Percentiles rank a stretch among this genome's conserved stretches.
phyloP scores from a whole-genome alignment of 768 basidiomycete species.

The Podaxis sp. region DNA sequence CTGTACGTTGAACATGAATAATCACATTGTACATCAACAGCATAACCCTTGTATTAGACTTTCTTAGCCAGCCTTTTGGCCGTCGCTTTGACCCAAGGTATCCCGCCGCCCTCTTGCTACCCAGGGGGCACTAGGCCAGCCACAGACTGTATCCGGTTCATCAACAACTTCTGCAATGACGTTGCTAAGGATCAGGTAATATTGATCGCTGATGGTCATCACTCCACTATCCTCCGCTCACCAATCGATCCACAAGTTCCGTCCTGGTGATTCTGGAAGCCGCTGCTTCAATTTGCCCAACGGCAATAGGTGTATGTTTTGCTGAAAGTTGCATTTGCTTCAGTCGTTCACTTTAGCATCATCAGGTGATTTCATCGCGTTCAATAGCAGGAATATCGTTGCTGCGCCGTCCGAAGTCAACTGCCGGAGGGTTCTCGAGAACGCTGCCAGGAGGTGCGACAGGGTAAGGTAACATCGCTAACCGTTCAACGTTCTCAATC shows the following conservation, averaged over 20 bases:
- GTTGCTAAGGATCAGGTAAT: background rate
- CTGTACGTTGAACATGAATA: background rate
- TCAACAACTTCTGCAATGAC: background rate
- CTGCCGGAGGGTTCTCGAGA: background rate
- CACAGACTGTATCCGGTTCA: background rate
- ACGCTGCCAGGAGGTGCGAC: background rate
- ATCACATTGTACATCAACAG: background rate
- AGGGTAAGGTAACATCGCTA: background rate
- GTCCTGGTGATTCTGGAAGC: background rate
- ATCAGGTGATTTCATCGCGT: background rate
- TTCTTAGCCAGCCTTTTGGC: background rate
- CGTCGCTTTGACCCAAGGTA: background rate
- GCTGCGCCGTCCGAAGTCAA: background rate
- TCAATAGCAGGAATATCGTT: background rate
- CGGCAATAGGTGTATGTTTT: background rate
- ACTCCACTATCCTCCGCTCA: background rate
- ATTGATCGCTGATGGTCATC: background rate
- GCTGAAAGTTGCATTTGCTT: background rate
- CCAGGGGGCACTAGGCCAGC: background rate
- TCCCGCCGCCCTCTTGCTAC: background rate
- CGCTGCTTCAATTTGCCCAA: slow-evolving; percentile 8
- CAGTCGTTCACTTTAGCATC: background rate
- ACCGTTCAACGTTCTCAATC: background rate
- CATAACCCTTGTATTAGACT: background rate
- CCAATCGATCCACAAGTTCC: background rate